Base-by-base conservation (phyloP, 2,329 filamentous ascomycete species). In the Aspergillus sp. region DNA sequence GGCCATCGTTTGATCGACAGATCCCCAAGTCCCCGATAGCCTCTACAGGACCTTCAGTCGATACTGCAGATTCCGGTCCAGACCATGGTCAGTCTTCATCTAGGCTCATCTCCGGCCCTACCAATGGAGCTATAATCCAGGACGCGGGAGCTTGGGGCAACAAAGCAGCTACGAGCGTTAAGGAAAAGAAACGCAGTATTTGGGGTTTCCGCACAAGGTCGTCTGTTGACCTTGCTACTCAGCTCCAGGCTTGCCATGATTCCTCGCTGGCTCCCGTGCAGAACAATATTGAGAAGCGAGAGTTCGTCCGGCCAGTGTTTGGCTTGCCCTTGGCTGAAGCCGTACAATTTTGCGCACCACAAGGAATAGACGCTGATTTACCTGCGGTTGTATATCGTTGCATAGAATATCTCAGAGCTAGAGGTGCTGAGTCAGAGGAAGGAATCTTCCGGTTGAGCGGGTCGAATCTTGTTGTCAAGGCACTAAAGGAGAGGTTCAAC, bases 401-500 rank as follows among this genome's bases (percentile, higher is more conserved):
- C 72, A 90, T 99, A 63, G 91, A 98, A 75, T 99, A 96, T 74
- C 83, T 99, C 17, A 89, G 91, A 66, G 84, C 86, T 6, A 93
- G 93, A 79, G 87, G 90, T 63, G 95, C 93, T 10, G 83, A 89
- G 51, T 83, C 83, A 5, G 95, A 99, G 75, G 95, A 99, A 76
- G 95, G 95, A 47, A 96, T 99, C 44, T 99, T 99, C 83, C 88
- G 95, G 54, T 83, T 99, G 44, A 98, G 93, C 74, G 95, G 95
- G n/a, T 98, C 94, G 0, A 98, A 96, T 72, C 86, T 96, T 57
- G 89, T 96, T 53, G 96, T 99, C 78, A 96, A 94, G 76, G 87
- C 87, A 59, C 84, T 99, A 47, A 90, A 90, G 62, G 94, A 98
- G 73, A 88, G 93, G 2, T 99, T 99, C 81, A 97, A 99, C 75